Evolutionary conservation across 2,329 filamentous ascomycete genomes (phyloP), one percentile per base, ranked within the genome.

Genomic region (Pezicula carpinea): DNA sequence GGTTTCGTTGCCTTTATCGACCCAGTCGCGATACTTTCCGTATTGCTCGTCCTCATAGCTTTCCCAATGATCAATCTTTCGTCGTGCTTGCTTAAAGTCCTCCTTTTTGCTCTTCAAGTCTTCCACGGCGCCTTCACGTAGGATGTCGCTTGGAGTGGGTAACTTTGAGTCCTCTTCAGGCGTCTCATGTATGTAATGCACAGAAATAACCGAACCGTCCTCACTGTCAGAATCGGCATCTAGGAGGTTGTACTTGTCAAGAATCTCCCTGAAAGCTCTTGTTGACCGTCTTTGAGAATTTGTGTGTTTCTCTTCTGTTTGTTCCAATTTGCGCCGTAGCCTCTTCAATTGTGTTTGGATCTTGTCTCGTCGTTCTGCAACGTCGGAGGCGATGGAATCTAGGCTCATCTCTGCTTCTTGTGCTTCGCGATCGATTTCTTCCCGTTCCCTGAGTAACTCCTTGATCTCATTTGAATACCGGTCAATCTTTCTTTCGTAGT

Each of bases 61-160:
- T 3, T 41, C 33, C 46, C 49, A 50, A 29, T 49, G 43, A 8
- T 56, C 43, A 2, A 51, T 18, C 23, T 39, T 53, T 3, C 47
- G 8, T 21, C 26, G 41, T 6, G 46, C 35, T 15, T 49, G 26
- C 35, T 46, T 32, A 1, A 50, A 11, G 5, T 15, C 29, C n/a
- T 21, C 15, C 11, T 34, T 22, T 18, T 35, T 42, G 6, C 38
- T 14, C 3, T 43, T 15, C 21, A 52, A 29, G 3, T 48, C 15
- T 4, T 50, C 33, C 2, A 39, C 7, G 14, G 44, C 42, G 10
- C 36, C 47, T 29, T 36, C 33, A n/a, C 15, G 22, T 43, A 36
- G 17, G 5, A 17, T 18, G 4, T 8, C 14, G 26, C 35, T 6
- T 36, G 14, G 3, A 31, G 19, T n/a, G 14, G 11, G 33, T 11